Conservation (phyloP, 371 early-diverging fungal species). For the Apophysomyces trapeziformis region DNA sequence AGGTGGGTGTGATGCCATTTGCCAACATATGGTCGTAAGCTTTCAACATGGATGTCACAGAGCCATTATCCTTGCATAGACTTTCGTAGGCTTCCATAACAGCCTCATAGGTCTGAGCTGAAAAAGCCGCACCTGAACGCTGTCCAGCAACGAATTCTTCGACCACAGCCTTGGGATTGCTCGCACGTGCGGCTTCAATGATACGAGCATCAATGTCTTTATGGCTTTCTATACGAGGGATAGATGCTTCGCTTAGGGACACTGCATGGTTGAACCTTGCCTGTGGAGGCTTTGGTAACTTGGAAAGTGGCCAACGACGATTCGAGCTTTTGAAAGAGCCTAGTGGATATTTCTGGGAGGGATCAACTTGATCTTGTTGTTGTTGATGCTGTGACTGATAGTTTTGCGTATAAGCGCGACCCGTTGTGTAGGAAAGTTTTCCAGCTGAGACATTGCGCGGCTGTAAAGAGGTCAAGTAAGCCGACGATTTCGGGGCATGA, state of each 20-base stretch:
- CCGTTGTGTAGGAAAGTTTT: conserved; percentile 51
- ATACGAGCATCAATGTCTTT: conserved; percentile 36
- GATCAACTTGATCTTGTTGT: conserved; percentile 19
- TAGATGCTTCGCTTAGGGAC: conserved; percentile 7
- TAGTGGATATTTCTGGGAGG: conserved; percentile 17
- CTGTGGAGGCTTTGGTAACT: conserved; percentile 13
- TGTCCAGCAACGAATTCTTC: conserved; percentile 37
- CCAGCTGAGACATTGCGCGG: conserved; percentile 48
- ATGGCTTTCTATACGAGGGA: conserved; percentile 17
- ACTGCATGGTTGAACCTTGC: conserved; percentile 23
- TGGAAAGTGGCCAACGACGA: conserved; percentile 12
- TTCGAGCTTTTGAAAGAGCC: not conserved
- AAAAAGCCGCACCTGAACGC: conserved; percentile 29
- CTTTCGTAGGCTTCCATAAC: conserved; percentile 50
- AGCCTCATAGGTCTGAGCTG: conserved; percentile 50
- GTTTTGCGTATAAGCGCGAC: conserved; percentile 35
- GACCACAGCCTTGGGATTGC: conserved; percentile 31
- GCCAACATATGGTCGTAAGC: conserved; percentile 54
- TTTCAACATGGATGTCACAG: conserved; percentile 38
- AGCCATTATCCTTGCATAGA: conserved; percentile 35
- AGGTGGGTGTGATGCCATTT: conserved; percentile 41
- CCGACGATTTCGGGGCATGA: conserved; percentile 39
- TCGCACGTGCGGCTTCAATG: conserved; percentile 30
- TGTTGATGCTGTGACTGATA: conserved; percentile 21
- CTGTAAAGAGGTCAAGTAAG: conserved; percentile 41